Conservation (phyloP, 2,329 filamentous ascomycete species). For the Aspergillus tamarii region DNA sequence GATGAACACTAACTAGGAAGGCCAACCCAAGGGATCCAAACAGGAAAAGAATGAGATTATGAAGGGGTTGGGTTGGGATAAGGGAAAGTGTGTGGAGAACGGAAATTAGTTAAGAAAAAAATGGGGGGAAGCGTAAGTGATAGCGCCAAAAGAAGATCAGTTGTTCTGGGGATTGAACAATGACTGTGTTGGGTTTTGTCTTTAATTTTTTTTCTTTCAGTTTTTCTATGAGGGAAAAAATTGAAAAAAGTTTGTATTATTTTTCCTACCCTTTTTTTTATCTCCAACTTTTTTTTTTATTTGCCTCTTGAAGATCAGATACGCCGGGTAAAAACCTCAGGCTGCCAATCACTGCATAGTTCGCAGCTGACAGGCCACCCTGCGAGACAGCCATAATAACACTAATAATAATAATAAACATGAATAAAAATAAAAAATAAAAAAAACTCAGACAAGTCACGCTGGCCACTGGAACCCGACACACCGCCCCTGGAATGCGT, state of each 20-base stretch:
- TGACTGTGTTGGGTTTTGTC: background rate
- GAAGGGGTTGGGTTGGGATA: constrained; percentile 24
- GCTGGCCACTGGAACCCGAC: background rate
- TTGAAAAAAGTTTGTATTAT: background rate
- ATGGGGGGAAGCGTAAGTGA: constrained; percentile 15
- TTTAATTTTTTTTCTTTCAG: background rate
- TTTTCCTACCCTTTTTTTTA: background rate
- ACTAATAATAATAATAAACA: background rate
- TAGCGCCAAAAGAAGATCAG: constrained; percentile 1
- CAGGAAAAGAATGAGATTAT: constrained; percentile 15
- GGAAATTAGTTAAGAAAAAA: constrained; percentile 20
- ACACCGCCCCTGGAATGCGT: constrained; percentile 17
- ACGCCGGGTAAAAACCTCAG: constrained; percentile 5
- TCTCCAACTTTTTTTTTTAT: background rate
- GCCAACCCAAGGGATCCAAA: constrained; percentile 6
- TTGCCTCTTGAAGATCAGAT: constrained; percentile 6
- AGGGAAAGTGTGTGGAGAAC: constrained; percentile 26
- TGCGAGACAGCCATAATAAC: background rate
- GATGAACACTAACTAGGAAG: constrained; percentile 17
- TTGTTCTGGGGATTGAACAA: background rate
- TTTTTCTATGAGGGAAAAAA: constrained; percentile 4
- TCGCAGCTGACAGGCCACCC: background rate
- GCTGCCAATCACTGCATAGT: background rate
- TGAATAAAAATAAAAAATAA: background rate
- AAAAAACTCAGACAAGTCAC: constrained; percentile 2